A percentile compares a stretch with the other conserved stretches of the same genome.
phyloP scores from a whole-genome alignment of 2,329 filamentous ascomycete genomes.

The Fusarium annulatum region DNA sequence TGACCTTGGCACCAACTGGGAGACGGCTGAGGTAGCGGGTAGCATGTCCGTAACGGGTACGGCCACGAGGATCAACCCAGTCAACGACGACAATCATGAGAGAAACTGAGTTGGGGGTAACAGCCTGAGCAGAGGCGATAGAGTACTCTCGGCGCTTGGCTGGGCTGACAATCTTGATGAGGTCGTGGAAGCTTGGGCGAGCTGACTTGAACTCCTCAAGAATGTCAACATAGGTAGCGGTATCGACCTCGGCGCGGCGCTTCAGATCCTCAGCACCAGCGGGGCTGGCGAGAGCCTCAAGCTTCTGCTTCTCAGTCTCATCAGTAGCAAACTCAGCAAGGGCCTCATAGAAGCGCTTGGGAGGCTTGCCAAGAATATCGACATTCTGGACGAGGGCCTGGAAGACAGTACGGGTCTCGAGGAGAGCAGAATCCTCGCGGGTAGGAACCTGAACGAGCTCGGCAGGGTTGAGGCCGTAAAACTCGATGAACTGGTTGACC shows the following conservation, averaged over 20 bases:
- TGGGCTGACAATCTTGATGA: conserved; percentile 86
- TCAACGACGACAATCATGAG: conserved; percentile 97
- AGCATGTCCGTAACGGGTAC: conserved; percentile 91
- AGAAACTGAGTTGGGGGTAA: conserved; percentile 87
- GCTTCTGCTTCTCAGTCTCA: conserved; percentile 81
- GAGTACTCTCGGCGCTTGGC: conserved; percentile 98
- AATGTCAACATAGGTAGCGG: conserved; percentile 89
- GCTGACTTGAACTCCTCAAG: conserved; percentile 91
- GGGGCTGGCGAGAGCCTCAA: conserved; percentile 79
- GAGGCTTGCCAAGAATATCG: conserved; percentile 95
- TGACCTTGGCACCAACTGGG: conserved; percentile 79
- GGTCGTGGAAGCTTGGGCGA: conserved; percentile 87
- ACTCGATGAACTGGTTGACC: conserved; percentile 86
- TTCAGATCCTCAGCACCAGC: conserved; percentile 93
- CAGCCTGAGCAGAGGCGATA: conserved; percentile 97
- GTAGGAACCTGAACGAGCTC: conserved; percentile 92
- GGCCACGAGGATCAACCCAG: conserved; percentile 90
- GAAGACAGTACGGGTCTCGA: conserved; percentile 92
- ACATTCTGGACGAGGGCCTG: conserved; percentile 92
- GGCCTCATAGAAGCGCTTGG: conserved; percentile 97
- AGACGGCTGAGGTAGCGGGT: conserved; percentile 88
- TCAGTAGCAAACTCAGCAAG: conserved; percentile 88
- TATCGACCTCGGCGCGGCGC: conserved; percentile 89
- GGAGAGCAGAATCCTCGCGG: conserved; percentile 76
- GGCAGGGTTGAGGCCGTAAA: conserved; percentile 85